phyloP scores from a whole-genome alignment of 2,329 filamentous ascomycete genomes.

The Beauveria sp. region DNA sequence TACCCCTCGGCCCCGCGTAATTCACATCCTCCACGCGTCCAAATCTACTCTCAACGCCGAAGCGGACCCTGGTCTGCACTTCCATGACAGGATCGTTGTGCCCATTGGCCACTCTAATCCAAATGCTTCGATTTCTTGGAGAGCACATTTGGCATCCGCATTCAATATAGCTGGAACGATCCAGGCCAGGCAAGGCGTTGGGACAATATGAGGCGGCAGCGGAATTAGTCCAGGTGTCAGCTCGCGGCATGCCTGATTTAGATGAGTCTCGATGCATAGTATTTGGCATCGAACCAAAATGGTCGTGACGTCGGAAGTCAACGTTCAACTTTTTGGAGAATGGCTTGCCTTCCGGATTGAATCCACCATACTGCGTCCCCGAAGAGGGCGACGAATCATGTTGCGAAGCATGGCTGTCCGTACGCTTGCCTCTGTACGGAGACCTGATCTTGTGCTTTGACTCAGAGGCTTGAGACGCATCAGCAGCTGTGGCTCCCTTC shows the following conservation, averaged over 20 bases:
- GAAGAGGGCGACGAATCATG: neutral
- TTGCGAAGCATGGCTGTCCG: neutral
- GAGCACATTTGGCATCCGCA: conserved; percentile 25
- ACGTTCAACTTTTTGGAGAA: neutral
- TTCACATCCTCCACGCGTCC: conserved; percentile 25
- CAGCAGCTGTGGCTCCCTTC: no score
- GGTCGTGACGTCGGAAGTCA: neutral
- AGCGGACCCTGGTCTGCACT: conserved; percentile 22
- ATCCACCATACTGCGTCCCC: neutral
- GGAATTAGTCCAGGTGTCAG: neutral
- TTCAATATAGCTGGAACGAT: conserved; percentile 17
- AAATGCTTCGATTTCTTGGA: conserved; percentile 24
- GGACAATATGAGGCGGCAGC: neutral
- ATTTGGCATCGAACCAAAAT: neutral
- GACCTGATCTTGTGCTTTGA: neutral
- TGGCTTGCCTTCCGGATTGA: neutral
- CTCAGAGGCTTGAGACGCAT: neutral
- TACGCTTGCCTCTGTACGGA: neutral
- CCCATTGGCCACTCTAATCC: conserved; percentile 18
- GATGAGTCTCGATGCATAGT: neutral
- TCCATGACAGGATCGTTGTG: conserved; percentile 18
- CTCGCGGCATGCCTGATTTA: neutral
- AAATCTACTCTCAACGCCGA: conserved; percentile 21
- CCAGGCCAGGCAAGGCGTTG: neutral
- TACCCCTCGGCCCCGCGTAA: neutral